phyloP scores from a whole-genome alignment of 2,329 filamentous ascomycete species.

The Aspergillus sp. region DNA sequence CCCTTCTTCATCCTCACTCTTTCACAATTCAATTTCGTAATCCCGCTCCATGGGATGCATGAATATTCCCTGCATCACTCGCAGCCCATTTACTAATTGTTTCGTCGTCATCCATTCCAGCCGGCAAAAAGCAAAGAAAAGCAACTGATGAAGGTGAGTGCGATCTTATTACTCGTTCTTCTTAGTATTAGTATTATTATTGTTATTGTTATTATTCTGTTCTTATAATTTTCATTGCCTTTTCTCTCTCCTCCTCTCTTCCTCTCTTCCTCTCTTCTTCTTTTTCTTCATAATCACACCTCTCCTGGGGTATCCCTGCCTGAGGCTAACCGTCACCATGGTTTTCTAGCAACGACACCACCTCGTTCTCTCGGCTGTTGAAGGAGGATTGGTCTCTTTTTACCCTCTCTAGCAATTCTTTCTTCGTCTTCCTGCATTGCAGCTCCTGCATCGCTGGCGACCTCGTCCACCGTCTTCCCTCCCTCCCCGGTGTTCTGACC shows the following conservation, averaged over 20 bases:
- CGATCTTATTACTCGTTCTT: neutral
- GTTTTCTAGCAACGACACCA: conserved; percentile 12
- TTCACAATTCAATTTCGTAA: no score
- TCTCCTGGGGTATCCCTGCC: conserved; percentile 1
- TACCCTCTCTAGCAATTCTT: conserved; percentile 9
- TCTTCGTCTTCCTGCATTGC: neutral
- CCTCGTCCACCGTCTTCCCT: no score
- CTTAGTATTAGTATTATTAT: neutral
- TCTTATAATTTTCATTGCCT: neutral
- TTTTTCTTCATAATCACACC: neutral
- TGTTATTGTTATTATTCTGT: neutral
- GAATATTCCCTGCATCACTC: conserved; percentile 40
- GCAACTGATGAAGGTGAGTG: conserved; percentile 21
- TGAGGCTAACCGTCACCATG: conserved; percentile 8
- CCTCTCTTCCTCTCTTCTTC: conserved; percentile 1
- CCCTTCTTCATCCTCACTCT: no score
- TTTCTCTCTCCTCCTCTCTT: neutral
- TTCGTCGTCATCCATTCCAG: no score
- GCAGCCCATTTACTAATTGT: conserved; percentile 47
- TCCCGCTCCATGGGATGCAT: conserved; percentile 5
- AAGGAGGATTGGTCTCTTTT: conserved; percentile 14
- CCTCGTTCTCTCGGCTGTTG: conserved; percentile 11
- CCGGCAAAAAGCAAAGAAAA: neutral
- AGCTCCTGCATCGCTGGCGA: no score
- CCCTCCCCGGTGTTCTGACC: neutral